phyloP scores from a whole-genome alignment of 805 yeast genomes.

The Tetrapisispora taiwanensis region DNA sequence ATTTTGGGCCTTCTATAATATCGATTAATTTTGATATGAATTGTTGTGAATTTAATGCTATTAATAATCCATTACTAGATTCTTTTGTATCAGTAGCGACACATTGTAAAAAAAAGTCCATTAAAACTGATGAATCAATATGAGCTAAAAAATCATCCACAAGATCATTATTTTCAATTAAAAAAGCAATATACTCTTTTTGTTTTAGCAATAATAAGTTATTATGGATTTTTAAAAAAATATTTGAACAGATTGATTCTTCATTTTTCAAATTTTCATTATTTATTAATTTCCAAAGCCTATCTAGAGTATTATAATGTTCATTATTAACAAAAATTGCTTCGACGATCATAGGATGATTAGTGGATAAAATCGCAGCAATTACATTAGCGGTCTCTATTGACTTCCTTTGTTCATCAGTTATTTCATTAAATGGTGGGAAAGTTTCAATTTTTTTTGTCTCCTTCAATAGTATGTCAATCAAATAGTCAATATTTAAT shows the following conservation, averaged over 20 bases:
- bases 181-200: constrained; percentile 5
- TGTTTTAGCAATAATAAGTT: constrained; percentile 73
- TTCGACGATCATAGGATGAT: constrained; percentile 85
- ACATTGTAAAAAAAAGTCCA: constrained; percentile 79
- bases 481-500: constrained; percentile 18
- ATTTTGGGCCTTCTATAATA: constrained; percentile 47
- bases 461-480: constrained; percentile 16
- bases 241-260: constrained; percentile 64
- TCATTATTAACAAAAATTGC: constrained; percentile 64
- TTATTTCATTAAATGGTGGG: not conserved
- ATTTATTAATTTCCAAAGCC: constrained; percentile 70
- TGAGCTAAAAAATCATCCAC: constrained; percentile 55
- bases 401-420: not conserved
- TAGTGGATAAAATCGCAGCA: constrained; percentile 80
- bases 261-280: constrained; percentile 41
- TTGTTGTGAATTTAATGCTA: constrained; percentile 56
- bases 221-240: constrained; percentile 78
- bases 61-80: constrained; percentile 76
- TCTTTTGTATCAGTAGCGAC: constrained; percentile 86
- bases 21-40: constrained; percentile 61
- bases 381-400: constrained; percentile 7
- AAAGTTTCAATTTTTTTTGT: constrained; percentile 7
- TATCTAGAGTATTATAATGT: constrained; percentile 36
- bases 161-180: not conserved
- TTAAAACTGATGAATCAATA: constrained; percentile 77